Percentiles rank a stretch among this genome's conserved stretches.
These are phyloP conservation scores for Lasiodiplodia gonubiensis DNA, from an alignment of 2,329 filamentous ascomycete species.

Conservation along the genomic window DNA sequence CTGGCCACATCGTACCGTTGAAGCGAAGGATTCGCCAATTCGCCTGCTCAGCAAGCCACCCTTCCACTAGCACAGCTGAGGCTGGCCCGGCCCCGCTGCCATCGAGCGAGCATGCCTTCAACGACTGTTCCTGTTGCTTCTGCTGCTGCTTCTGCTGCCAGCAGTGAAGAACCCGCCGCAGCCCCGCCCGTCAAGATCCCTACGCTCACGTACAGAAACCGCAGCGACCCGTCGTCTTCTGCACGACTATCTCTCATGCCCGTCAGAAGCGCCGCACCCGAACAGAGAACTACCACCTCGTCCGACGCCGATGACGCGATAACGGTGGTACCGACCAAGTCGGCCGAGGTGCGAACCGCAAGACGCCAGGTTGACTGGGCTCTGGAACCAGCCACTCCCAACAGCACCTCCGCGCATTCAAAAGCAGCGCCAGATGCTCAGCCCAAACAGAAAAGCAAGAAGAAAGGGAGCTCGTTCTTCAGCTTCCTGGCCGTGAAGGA, in stretches of 20 bases:
- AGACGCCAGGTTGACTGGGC: conserved; percentile 17
- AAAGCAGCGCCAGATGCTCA: neutral
- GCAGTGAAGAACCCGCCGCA: neutral
- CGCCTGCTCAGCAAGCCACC: conserved; percentile 7
- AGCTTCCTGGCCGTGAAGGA: conserved; percentile 56
- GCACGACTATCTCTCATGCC: neutral
- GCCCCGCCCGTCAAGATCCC: conserved; percentile 7
- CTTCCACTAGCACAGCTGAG: conserved; percentile 16
- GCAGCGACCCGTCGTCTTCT: conserved; percentile 1
- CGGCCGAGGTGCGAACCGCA: neutral
- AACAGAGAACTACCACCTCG: neutral
- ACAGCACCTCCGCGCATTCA: neutral
- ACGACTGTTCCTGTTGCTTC: neutral
- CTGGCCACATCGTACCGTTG: conserved; percentile 6
- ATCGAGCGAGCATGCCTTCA: conserved; percentile 5
- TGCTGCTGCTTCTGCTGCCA: neutral
- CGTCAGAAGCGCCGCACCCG: neutral
- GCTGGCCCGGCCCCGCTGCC: neutral
- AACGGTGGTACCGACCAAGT: conserved; percentile 1
- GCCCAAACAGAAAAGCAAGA: conserved; percentile 1
- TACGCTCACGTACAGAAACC: conserved; percentile 26
- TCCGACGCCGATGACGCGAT: conserved; percentile 5
- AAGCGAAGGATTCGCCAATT: conserved; percentile 13
- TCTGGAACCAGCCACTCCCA: neutral
- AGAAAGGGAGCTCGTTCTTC: conserved; percentile 46